Percentiles rank a stretch among this genome's conserved stretches.
Evolutionary conservation across 345 rosid species (phyloP).

Genomic region (Sonneratia caseolaris): DNA sequence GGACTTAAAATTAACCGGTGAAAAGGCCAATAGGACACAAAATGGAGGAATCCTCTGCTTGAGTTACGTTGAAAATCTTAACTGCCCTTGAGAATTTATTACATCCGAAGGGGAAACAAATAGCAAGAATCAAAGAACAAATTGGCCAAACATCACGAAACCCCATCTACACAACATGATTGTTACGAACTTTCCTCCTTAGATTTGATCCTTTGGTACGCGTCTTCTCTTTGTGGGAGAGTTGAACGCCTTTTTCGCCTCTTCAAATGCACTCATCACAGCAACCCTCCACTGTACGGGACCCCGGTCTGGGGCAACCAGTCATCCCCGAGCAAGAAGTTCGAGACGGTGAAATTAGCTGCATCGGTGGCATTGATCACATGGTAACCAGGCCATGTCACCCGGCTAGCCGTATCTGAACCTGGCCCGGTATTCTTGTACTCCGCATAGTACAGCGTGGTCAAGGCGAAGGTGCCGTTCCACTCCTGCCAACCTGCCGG

Average conservation of each 20-base stretch:
- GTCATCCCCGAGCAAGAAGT: constrained; percentile 50
- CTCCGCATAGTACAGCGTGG: constrained; percentile 71
- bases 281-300: constrained; percentile 33
- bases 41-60: too few species aligned
- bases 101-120: neutral
- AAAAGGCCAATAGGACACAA: too few species aligned
- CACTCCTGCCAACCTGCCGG: constrained; percentile 72
- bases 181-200: too few species aligned
- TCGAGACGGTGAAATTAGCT: constrained; percentile 50
- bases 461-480: constrained; percentile 55
- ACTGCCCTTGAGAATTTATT: too few species aligned
- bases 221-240: neutral
- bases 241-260: too few species aligned
- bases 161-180: neutral
- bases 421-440: constrained; percentile 58
- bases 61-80: too few species aligned
- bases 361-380: constrained; percentile 53
- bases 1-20: too few species aligned
- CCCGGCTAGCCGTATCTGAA: constrained; percentile 43
- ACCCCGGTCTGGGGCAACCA: constrained; percentile 66
- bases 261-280: constrained; percentile 6
- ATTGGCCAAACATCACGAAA: neutral
- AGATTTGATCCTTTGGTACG: too few species aligned
- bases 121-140: constrained; percentile 8
- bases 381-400: constrained; percentile 64